Evolutionary conservation across 352 stramenopile species (phyloP).

Genomic region (Phytophthora cajani): DNA sequence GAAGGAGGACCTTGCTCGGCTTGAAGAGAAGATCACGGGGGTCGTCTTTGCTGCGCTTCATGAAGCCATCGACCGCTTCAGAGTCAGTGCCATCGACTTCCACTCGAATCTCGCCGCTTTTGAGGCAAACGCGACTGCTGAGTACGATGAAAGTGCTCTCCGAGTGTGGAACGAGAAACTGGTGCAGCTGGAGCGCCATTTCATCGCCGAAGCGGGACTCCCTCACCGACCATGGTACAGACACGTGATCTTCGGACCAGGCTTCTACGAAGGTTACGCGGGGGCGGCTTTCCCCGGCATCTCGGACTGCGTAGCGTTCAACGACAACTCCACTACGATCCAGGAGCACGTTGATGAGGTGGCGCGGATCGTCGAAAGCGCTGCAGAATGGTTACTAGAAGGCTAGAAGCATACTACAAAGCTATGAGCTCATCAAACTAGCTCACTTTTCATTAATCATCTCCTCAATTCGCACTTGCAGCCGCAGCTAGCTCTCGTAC

Average conservation of each 20-base stretch:
- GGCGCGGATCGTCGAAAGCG: slow-evolving; percentile 17
- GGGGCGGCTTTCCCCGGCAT: slow-evolving; percentile 30
- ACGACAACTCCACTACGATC: slow-evolving; percentile 20
- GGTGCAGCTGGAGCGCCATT: slow-evolving; percentile 23
- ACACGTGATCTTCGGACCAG: slow-evolving; percentile 32
- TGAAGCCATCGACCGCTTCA: slow-evolving; percentile 41
- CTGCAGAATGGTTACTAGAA: slow-evolving; percentile 35
- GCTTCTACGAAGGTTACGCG: slow-evolving; percentile 31
- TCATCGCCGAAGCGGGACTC: slow-evolving; percentile 20
- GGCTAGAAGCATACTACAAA: neutral
- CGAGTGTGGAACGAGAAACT: slow-evolving; percentile 23
- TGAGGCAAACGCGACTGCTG: slow-evolving; percentile 18
- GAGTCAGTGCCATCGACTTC: slow-evolving; percentile 13
- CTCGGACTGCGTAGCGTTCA: slow-evolving; percentile 23
- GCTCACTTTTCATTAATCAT: neutral
- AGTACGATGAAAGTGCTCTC: slow-evolving; percentile 1
- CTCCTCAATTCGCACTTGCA: too few relatives aligned
- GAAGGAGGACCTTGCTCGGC: slow-evolving; percentile 41
- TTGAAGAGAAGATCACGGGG: slow-evolving; percentile 30
- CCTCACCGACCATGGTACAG: slow-evolving; percentile 32
- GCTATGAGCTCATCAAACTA: neutral
- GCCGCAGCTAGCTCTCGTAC: slow-evolving; percentile 40
- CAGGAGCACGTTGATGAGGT: slow-evolving; percentile 36
- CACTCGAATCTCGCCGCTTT: slow-evolving; percentile 18
- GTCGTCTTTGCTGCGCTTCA: slow-evolving; percentile 44